Conservation (phyloP, 805 yeast species). For the Kodamaea kakaduensis region DNA sequence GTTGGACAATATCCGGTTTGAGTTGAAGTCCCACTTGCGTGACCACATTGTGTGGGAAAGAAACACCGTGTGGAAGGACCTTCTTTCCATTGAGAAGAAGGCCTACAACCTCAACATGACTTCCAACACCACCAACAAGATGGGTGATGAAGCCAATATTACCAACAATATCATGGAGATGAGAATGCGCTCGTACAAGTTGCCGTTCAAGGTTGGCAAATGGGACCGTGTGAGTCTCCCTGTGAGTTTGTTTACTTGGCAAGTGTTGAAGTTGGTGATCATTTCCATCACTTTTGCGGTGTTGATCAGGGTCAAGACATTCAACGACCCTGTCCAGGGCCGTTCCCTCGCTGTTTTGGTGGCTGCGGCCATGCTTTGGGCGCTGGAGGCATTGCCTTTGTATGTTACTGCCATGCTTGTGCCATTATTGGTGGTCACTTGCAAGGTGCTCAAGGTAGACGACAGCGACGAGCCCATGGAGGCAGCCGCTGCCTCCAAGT, state of each 20-base stretch:
- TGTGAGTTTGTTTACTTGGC: slow-evolving; percentile 43
- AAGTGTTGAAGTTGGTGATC: slow-evolving; percentile 45
- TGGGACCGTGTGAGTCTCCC: slow-evolving; percentile 33
- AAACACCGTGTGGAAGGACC: slow-evolving; percentile 96
- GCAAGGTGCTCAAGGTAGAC: slow-evolving; percentile 47
- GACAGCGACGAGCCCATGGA: slow-evolving; percentile 44
- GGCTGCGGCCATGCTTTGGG: slow-evolving; percentile 51
- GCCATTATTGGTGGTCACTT: slow-evolving; percentile 44
- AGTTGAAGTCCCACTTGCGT: slow-evolving; percentile 55
- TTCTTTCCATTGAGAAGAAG: slow-evolving; percentile 62
- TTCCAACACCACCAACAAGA: slow-evolving; percentile 16
- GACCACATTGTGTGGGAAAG: slow-evolving; percentile 98
- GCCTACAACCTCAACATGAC: slow-evolving; percentile 27
- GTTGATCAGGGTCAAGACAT: slow-evolving; percentile 52
- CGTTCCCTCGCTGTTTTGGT: slow-evolving; percentile 69
- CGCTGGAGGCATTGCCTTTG: slow-evolving; percentile 49
- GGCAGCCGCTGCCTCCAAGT: slow-evolving; percentile 70
- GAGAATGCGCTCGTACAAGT: slow-evolving; percentile 14
- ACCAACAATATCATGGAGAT: slow-evolving; percentile 17
- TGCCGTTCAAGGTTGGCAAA: slow-evolving; percentile 17
- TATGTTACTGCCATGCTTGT: slow-evolving; percentile 47
- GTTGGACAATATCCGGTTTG: slow-evolving; percentile 39
- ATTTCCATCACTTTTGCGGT: slow-evolving; percentile 52
- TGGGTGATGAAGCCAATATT: slow-evolving; percentile 19
- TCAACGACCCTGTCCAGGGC: slow-evolving; percentile 59